Conservation (phyloP, 441 rosid species). For the Erodium chrysanthum region DNA sequence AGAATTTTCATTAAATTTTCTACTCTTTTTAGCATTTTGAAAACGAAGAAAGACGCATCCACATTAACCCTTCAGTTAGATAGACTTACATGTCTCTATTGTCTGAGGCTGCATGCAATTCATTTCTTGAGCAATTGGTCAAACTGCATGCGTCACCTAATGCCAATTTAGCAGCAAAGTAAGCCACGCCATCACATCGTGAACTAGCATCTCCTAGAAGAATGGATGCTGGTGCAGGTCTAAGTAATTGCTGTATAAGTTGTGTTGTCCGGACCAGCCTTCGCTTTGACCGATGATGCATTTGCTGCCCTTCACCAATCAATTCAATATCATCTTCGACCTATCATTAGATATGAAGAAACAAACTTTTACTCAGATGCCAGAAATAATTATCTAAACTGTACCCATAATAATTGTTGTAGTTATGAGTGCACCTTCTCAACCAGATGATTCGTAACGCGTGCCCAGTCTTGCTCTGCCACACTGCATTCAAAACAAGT, state of each 20-base stretch:
- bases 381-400: not conserved
- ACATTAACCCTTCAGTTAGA: not conserved
- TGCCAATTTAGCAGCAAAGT: constrained; percentile 43
- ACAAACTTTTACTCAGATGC: constrained; percentile 12
- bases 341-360: constrained; percentile 30
- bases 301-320: constrained; percentile 11
- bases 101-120: constrained; percentile 17
- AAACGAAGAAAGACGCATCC: not conserved
- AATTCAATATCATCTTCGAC: constrained; percentile 44
- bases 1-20: not conserved
- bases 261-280: constrained; percentile 61
- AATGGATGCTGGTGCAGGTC: constrained; percentile 39
- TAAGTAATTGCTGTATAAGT: constrained; percentile 66
- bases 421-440: constrained; percentile 51
- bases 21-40: not conserved
- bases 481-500: constrained; percentile 32
- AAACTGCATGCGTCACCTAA: constrained; percentile 58
- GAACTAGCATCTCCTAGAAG: constrained; percentile 38
- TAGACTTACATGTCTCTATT: constrained; percentile 34
- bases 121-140: constrained; percentile 22
- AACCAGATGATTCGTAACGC: constrained; percentile 43
- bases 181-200: constrained; percentile 43
- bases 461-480: constrained; percentile 68
- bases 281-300: constrained; percentile 42
- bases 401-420: not conserved